Base-by-base conservation (phyloP, 2,329 filamentous ascomycete species). In the Fusarium continuum region DNA sequence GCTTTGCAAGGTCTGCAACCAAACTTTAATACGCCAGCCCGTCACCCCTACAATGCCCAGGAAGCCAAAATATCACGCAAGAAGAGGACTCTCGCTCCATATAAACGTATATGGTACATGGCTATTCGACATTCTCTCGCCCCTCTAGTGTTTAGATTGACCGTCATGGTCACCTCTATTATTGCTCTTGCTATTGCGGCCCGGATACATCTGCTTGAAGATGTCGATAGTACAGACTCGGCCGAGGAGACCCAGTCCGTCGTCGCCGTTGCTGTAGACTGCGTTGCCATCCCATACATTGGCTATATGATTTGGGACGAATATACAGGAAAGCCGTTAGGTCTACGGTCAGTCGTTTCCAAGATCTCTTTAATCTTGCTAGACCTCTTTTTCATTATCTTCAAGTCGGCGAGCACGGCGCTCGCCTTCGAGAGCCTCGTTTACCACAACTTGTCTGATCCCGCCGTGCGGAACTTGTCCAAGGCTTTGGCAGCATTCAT, bases 301-400 rank as follows among this genome's bases (percentile, higher is more conserved):
- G 80, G 91, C 43, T 98, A 97, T 78, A 95, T 98, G 79, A 96
- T 93, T 20, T 96, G 89, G 79, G 95, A 99, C 73, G 95, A 99
- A 78, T 98, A 97, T 78, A 95, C 92, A 6, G 92, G 92, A 25
- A 96, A 96, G 74, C 95, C 96, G 19, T 82, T 99, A 17, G 95
- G 95, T 2, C 80, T 99, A 58, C 90, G 96, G 36, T 89, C 88
- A 7, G 88, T 92, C 9, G 88, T 88, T 53, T 90, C 92, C 43
- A 99, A 99, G 75, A 91, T 96, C 65, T 88, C 91, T 13, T 86
- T 99, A 44, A 91, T 98, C 58, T 86, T 99, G 50, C 85, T 97
- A 54, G 95, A 99, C 77, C 83, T 99, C 4, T 89, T 97, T 71
- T 99, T 99, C 75, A 97, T 99, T 72, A 93, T 98, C 35, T 97